phyloP scores from a whole-genome alignment of 2,329 filamentous ascomycete genomes.

The Neofusicoccum laricinum region DNA sequence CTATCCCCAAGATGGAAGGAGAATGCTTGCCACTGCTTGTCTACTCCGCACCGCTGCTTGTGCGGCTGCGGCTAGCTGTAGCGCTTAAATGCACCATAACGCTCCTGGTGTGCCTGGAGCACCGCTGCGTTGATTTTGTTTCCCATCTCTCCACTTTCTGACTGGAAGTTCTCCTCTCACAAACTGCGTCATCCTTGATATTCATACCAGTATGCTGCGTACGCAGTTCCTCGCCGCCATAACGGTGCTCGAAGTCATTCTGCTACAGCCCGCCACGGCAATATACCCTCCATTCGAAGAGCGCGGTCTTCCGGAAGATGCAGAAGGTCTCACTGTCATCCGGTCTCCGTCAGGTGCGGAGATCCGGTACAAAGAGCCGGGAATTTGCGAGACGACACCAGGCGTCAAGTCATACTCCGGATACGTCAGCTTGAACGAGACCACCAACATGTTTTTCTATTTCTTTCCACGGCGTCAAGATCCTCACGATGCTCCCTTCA shows the following conservation, averaged over 20 bases:
- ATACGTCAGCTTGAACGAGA: slow-evolving; percentile 35
- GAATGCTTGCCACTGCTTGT: neutral
- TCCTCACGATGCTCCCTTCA: slow-evolving; percentile 31
- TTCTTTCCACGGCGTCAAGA: slow-evolving; percentile 49
- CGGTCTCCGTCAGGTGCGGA: slow-evolving; percentile 29
- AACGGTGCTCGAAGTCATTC: neutral
- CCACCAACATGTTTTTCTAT: slow-evolving; percentile 44
- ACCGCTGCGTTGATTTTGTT: neutral
- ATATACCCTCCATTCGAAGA: neutral
- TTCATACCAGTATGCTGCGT: neutral
- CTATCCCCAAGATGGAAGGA: neutral
- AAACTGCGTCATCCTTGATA: neutral
- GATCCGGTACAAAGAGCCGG: slow-evolving; percentile 11
- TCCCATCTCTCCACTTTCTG: neutral
- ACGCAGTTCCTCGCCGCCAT: neutral
- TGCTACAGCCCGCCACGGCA: neutral
- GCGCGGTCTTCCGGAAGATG: neutral
- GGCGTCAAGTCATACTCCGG: slow-evolving; percentile 38
- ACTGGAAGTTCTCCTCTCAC: too few relatives aligned
- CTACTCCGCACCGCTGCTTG: neutral
- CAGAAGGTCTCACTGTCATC: slow-evolving; percentile 27
- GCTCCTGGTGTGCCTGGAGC: too few relatives aligned
- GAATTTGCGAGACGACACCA: slow-evolving; percentile 37
- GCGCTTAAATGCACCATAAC: neutral
- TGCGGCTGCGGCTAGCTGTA: neutral